Conservation (phyloP, 257 asterid species). For the Solanum neorickii region DNA sequence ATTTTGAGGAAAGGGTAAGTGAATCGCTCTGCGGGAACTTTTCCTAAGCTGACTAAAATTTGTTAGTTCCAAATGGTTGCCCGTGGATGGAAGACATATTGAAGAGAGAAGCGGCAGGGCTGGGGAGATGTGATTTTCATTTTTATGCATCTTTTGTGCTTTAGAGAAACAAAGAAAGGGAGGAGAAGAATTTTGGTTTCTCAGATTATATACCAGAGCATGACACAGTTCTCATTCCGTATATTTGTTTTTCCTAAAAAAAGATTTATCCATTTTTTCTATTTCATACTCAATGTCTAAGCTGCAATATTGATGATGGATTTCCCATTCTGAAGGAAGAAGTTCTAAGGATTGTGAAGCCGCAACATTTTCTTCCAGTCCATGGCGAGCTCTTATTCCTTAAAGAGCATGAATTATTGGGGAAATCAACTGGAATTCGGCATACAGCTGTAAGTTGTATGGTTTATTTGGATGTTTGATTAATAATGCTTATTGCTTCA, state of each 20-base stretch:
- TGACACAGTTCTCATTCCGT: background rate
- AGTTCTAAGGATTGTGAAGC: slow-evolving; percentile 91
- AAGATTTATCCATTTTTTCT: background rate
- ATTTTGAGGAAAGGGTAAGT: background rate
- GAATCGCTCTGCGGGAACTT: background rate
- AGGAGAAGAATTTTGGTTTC: background rate
- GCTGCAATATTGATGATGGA: background rate
- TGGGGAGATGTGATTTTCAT: background rate
- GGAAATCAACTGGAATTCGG: slow-evolving; percentile 87
- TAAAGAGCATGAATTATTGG: slow-evolving; percentile 94
- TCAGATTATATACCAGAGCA: background rate
- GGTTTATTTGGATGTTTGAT: background rate
- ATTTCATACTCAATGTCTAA: background rate
- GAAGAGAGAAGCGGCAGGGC: background rate
- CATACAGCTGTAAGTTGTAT: slow-evolving; percentile 71
- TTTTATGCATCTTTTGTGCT: background rate
- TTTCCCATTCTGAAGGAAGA: slow-evolving; percentile 45
- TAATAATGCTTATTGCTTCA: background rate
- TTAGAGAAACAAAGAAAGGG: background rate
- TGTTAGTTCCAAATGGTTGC: background rate
- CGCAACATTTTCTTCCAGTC: slow-evolving; percentile 95
- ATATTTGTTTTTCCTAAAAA: background rate
- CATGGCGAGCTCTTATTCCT: slow-evolving; percentile 97
- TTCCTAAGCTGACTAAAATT: background rate
- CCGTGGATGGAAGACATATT: background rate